Percentiles rank a stretch among this genome's conserved stretches.
Conservation (phyloP, 345 rosid genomes). For the Carallia brachiata region DNA sequence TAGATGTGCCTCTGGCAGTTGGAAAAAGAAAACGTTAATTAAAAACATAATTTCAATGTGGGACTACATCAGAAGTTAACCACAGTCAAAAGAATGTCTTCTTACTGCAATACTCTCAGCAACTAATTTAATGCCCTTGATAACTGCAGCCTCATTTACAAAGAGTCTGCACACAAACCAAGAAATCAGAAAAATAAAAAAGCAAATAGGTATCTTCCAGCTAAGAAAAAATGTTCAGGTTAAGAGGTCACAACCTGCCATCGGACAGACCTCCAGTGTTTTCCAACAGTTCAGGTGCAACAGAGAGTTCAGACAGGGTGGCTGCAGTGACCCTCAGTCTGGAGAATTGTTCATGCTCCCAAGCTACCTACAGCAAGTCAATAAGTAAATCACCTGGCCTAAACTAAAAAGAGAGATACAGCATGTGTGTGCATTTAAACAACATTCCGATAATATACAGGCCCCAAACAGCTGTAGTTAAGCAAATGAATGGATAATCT, state of each 20-base stretch:
- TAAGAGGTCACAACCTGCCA: constrained; percentile 52
- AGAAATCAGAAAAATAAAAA: constrained; percentile 19
- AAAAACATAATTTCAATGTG: not conserved
- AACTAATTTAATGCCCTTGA: constrained; percentile 73
- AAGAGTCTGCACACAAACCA: constrained; percentile 49
- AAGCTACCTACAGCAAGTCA: constrained; percentile 80
- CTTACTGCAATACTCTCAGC: constrained; percentile 96
- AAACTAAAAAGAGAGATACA: constrained; percentile 11
- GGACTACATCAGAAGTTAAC: not conserved
- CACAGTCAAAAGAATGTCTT: constrained; percentile 1
- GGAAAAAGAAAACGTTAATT: constrained; percentile 3
- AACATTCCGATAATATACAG: not conserved
- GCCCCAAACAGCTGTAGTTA: not conserved
- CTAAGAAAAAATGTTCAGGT: constrained; percentile 5
- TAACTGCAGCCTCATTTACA: constrained; percentile 61
- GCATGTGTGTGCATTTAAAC: constrained; percentile 4
- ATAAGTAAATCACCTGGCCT: constrained; percentile 32
- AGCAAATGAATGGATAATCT: not conserved
- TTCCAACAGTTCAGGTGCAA: constrained; percentile 73
- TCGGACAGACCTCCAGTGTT: constrained; percentile 78
- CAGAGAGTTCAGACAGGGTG: constrained; percentile 75
- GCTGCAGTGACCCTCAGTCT: constrained; percentile 93
- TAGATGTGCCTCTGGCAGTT: constrained; percentile 74
- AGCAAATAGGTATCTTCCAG: not conserved
- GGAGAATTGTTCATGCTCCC: constrained; percentile 99